Evolutionary conservation across 78 protist species (phyloP).

Genomic region (Dictyostelium capitatum): DNA sequence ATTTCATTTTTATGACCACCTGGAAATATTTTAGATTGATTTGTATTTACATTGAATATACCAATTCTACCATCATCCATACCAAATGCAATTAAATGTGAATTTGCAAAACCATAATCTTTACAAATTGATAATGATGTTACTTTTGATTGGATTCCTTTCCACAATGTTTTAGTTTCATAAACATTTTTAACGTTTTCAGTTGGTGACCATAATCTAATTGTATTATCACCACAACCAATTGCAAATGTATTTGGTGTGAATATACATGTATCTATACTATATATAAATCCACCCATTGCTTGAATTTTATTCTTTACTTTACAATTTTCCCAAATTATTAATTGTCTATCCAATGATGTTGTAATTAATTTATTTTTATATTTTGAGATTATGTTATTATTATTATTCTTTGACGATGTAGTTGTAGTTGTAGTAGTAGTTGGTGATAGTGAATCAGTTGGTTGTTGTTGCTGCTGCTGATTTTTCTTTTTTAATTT

Average conservation of each 20-base stretch:
- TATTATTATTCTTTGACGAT: neutral
- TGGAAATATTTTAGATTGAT: conserved; percentile 46
- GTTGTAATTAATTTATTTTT: conserved; percentile 3
- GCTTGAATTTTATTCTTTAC: conserved; percentile 29
- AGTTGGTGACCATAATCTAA: conserved; percentile 65
- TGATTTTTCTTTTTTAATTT: neutral
- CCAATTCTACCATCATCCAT: conserved; percentile 78
- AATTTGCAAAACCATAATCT: neutral
- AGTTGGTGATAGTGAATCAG: neutral
- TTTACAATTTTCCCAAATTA: conserved; percentile 44
- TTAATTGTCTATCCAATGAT: conserved; percentile 61
- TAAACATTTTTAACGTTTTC: neutral
- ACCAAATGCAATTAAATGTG: conserved; percentile 53
- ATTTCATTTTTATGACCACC: conserved; percentile 60
- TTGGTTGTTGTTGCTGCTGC: too few relatives aligned
- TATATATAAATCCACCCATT: conserved; percentile 66
- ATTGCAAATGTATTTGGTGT: conserved; percentile 51
- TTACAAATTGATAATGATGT: conserved; percentile 41
- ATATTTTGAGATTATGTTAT: neutral
- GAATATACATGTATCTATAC: neutral
- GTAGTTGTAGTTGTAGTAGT: neutral
- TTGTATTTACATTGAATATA: conserved; percentile 29
- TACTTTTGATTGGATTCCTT: conserved; percentile 65
- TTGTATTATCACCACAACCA: conserved; percentile 71
- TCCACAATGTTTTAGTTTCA: conserved; percentile 51